These are phyloP conservation scores for bread wheat (Triticum aestivum) DNA, from an alignment of 176 grass and related monocot species.

Conservation along the genomic window DNA sequence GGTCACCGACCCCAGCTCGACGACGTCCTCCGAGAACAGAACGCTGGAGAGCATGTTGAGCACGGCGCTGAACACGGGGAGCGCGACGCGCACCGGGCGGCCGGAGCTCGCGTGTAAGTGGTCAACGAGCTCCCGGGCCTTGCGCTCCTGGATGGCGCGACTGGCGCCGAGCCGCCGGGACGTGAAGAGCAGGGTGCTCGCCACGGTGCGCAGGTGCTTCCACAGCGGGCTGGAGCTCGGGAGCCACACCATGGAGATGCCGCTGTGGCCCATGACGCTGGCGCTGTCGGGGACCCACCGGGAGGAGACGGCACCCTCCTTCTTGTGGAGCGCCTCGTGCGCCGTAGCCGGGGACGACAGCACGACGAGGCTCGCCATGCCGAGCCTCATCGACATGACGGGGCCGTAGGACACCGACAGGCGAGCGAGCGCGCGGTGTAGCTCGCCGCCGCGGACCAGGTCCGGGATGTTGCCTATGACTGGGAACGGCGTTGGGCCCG, in stretches of 20 bases:
- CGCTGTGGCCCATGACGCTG: slow-evolving; percentile 11
- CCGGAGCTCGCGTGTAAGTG: slow-evolving; percentile 16
- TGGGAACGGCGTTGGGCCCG: slow-evolving; percentile 9
- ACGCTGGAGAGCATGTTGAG: slow-evolving; percentile 31
- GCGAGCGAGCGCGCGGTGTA: not conserved
- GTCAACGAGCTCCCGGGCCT: slow-evolving; percentile 25
- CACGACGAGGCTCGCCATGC: slow-evolving; percentile 21
- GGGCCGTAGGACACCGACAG: slow-evolving; percentile 13
- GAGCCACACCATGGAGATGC: slow-evolving; percentile 34
- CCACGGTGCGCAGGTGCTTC: slow-evolving; percentile 21
- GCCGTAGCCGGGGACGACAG: slow-evolving; percentile 22
- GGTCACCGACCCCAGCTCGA: slow-evolving; percentile 10
- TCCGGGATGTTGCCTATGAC: slow-evolving; percentile 26
- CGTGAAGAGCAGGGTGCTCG: slow-evolving; percentile 17
- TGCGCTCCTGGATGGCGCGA: slow-evolving; percentile 14
- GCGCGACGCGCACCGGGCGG: slow-evolving; percentile 2
- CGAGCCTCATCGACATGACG: slow-evolving; percentile 24
- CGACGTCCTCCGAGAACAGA: slow-evolving; percentile 31
- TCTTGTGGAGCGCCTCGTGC: slow-evolving; percentile 32
- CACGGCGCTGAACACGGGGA: slow-evolving; percentile 23
- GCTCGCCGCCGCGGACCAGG: slow-evolving; percentile 21
- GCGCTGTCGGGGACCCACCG: slow-evolving; percentile 28
- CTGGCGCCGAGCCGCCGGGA: slow-evolving; percentile 17
- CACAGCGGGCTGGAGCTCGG: slow-evolving; percentile 26
- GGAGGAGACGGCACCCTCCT: slow-evolving; percentile 11